Evolutionary conservation across 768 basidiomycete species (phyloP).

Genomic region (Panaeolus cyanescens): DNA sequence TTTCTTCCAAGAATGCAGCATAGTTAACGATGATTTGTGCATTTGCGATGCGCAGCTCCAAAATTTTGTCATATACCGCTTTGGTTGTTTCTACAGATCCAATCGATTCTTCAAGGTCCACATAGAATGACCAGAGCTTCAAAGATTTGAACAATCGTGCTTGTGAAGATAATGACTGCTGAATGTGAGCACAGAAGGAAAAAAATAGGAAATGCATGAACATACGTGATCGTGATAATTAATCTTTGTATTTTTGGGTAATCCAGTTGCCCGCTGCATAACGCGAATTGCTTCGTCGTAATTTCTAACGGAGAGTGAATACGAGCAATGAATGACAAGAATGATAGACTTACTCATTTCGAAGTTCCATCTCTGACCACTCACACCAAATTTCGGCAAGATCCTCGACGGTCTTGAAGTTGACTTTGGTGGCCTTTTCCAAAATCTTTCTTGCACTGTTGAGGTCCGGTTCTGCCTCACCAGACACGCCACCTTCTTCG

Average conservation of each 20-base stretch:
- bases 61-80: slow-evolving; percentile 92
- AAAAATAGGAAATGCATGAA: slow-evolving; percentile 5
- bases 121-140: slow-evolving; percentile 98
- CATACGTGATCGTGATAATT: slow-evolving; percentile 94
- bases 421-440: slow-evolving; percentile 89
- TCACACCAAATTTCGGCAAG: slow-evolving; percentile 99
- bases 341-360: slow-evolving; percentile 80
- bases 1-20: slow-evolving; percentile 95
- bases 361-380: slow-evolving; percentile 98
- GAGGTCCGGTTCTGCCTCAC: slow-evolving; percentile 79
- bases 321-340: neutral
- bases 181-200: neutral
- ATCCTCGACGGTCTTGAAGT: slow-evolving; percentile 95
- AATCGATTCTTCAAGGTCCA: slow-evolving; percentile 96
- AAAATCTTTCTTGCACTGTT: slow-evolving; percentile 89
- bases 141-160: slow-evolving; percentile 93
- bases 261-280: slow-evolving; percentile 94
- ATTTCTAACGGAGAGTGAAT: slow-evolving; percentile 59
- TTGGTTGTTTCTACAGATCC: slow-evolving; percentile 92
- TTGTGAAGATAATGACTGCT: slow-evolving; percentile 81
- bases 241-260: slow-evolving; percentile 88
- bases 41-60: slow-evolving; percentile 96
- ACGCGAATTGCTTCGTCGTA: slow-evolving; percentile 94
- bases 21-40: slow-evolving; percentile 98
- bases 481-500: slow-evolving; percentile 88